Conservation (phyloP, 2,329 filamentous ascomycete species). For the Neofusicoccum umdonicola region DNA sequence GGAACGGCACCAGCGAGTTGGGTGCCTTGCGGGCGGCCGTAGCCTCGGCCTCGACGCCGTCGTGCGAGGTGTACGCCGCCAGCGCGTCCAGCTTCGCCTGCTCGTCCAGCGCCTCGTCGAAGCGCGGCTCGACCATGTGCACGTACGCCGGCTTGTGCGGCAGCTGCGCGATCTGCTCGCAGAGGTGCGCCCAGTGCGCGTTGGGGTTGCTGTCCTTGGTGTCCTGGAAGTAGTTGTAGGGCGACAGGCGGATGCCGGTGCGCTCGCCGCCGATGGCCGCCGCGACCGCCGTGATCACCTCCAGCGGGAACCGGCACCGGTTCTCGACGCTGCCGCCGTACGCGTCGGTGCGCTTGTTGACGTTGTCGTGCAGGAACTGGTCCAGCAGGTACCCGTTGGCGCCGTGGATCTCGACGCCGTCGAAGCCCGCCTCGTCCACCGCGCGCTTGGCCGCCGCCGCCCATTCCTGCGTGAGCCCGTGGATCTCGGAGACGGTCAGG, state of each 20-base stretch:
- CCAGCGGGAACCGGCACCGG: slow-evolving; percentile 32
- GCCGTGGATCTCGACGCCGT: slow-evolving; percentile 41
- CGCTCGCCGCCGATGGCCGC: slow-evolving; percentile 22
- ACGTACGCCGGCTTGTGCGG: slow-evolving; percentile 30
- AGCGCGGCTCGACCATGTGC: slow-evolving; percentile 39
- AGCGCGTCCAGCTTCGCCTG: slow-evolving; percentile 40
- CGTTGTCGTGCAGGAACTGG: slow-evolving; percentile 59
- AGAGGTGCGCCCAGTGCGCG: slow-evolving; percentile 47
- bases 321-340: slow-evolving; percentile 34
- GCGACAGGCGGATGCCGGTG: slow-evolving; percentile 26
- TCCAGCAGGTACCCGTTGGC: slow-evolving; percentile 61
- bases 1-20: slow-evolving; percentile 31
- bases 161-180: slow-evolving; percentile 38
- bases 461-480: slow-evolving; percentile 38
- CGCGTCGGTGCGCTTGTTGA: slow-evolving; percentile 29
- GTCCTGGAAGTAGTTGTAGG: slow-evolving; percentile 38
- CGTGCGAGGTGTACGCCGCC: slow-evolving; percentile 30
- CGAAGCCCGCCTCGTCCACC: slow-evolving; percentile 32
- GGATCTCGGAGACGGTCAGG: slow-evolving; percentile 41
- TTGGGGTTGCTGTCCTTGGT: slow-evolving; percentile 47
- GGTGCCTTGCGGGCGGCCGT: slow-evolving; percentile 23
- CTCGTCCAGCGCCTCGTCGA: slow-evolving; percentile 37
- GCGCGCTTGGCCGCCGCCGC: slow-evolving; percentile 40
- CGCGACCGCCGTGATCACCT: slow-evolving; percentile 30
- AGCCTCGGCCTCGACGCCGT: slow-evolving; percentile 30